Percentiles rank a stretch among this genome's conserved stretches.
Conservation (phyloP, 2,329 filamentous ascomycete genomes). For the Diaporthe vexans region DNA sequence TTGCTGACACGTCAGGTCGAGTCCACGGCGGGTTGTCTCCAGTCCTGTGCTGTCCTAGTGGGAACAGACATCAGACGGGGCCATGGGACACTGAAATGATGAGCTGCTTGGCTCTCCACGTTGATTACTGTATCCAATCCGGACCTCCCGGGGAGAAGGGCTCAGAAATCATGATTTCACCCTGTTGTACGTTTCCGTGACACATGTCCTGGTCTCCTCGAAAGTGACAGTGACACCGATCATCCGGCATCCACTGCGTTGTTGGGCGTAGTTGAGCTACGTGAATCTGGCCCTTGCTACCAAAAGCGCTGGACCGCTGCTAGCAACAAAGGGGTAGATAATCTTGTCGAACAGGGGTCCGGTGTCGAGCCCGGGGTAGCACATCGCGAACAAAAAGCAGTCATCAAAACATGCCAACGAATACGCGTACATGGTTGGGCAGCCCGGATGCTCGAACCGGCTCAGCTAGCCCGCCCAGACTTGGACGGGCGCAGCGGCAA, state of each 20-base stretch:
- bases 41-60: conserved; percentile 7
- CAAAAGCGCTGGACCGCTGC: background rate
- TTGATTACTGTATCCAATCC: background rate
- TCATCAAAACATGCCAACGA: conserved; percentile 4
- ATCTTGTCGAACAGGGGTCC: background rate
- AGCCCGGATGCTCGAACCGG: background rate
- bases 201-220: background rate
- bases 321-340: background rate
- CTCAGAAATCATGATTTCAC: background rate
- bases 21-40: background rate
- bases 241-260: background rate
- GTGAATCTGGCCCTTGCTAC: background rate
- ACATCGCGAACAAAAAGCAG: background rate
- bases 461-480: too few species aligned
- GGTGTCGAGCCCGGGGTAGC: background rate
- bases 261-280: background rate
- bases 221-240: background rate
- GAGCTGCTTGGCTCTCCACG: background rate
- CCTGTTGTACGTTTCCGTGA: background rate
- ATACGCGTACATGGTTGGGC: conserved; percentile 6
- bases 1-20: conserved; percentile 5
- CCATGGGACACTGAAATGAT: background rate
- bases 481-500: background rate
- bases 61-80: background rate
- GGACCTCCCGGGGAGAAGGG: background rate